Conservation (phyloP, 352 stramenopile genomes). For the Phytophthora pluvialis region DNA sequence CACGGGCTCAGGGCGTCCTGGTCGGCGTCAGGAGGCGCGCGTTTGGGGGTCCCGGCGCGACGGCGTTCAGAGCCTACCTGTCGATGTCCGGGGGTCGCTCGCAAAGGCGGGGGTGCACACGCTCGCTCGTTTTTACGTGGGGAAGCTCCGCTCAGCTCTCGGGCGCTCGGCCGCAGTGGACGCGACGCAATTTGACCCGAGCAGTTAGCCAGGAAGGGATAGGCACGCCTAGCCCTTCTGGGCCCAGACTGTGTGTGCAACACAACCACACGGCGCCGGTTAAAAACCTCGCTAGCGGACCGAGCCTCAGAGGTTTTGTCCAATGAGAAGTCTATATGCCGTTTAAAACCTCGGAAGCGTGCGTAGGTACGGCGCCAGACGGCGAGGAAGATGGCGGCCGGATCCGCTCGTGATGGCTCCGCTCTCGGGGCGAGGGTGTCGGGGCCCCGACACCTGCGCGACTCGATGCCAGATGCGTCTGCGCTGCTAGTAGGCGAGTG, state of each 20-base stretch:
- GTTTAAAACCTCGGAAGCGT: constrained; percentile 5
- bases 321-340: neutral
- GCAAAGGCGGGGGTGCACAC: neutral
- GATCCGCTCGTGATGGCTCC: constrained; percentile 23
- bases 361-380: constrained; percentile 25
- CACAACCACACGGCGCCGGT: constrained; percentile 18
- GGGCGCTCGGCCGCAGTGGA: constrained; percentile 11
- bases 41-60: constrained; percentile 20
- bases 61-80: constrained; percentile 18
- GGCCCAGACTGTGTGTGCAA: constrained; percentile 27
- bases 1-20: constrained; percentile 6
- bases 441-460: too few species aligned
- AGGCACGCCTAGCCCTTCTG: constrained; percentile 27
- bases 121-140: constrained; percentile 17
- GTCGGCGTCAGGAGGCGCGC: constrained; percentile 21
- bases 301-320: neutral
- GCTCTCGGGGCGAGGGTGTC: neutral
- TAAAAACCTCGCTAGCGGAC: neutral
- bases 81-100: constrained; percentile 21
- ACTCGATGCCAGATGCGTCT: constrained; percentile 3
- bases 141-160: neutral
- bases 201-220: constrained; percentile 30
- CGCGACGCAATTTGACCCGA: constrained; percentile 30
- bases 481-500: constrained; percentile 11
- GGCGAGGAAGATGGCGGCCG: constrained; percentile 20